Evolutionary conservation across 73 alveolate species (phyloP).

Genomic region (Symbiodinium natans): DNA sequence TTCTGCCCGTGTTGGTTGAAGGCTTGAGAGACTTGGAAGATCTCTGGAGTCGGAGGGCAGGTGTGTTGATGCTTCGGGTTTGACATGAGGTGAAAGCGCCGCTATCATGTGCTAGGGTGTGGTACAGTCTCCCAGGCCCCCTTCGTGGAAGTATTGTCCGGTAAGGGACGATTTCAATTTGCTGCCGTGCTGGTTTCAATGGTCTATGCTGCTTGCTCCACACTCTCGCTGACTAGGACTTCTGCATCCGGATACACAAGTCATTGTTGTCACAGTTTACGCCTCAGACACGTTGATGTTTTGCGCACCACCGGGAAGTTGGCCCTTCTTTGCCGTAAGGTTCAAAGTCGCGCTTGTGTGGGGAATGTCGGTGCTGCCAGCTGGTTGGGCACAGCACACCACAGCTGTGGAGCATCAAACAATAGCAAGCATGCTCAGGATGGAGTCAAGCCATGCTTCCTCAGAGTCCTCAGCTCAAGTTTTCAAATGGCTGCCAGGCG

Average conservation of each 20-base stretch:
- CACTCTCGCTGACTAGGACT: conserved; percentile 95
- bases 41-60: not conserved
- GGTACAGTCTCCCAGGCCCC: too few species aligned
- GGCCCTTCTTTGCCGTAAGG: not conserved
- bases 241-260: conserved; percentile 98
- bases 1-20: too few species aligned
- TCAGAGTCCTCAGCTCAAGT: not conserved
- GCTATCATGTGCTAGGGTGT: too few species aligned
- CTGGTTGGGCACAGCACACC: not conserved
- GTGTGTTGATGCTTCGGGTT: not conserved
- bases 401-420: not conserved
- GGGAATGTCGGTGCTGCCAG: conserved; percentile 97
- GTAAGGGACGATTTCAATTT: too few species aligned
- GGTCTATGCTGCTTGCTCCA: too few species aligned
- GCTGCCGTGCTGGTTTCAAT: too few species aligned
- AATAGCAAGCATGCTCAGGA: too few species aligned
- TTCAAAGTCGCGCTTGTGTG: conserved; percentile 99
- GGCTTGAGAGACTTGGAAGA: too few species aligned
- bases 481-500: conserved; percentile 93
- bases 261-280: conserved; percentile 96
- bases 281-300: not conserved
- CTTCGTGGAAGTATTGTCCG: too few species aligned
- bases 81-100: not conserved
- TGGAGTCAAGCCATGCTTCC: not conserved
- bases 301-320: not conserved